Conservation (phyloP, 2,329 filamentous ascomycete genomes). For the Fusarium virguliforme region DNA sequence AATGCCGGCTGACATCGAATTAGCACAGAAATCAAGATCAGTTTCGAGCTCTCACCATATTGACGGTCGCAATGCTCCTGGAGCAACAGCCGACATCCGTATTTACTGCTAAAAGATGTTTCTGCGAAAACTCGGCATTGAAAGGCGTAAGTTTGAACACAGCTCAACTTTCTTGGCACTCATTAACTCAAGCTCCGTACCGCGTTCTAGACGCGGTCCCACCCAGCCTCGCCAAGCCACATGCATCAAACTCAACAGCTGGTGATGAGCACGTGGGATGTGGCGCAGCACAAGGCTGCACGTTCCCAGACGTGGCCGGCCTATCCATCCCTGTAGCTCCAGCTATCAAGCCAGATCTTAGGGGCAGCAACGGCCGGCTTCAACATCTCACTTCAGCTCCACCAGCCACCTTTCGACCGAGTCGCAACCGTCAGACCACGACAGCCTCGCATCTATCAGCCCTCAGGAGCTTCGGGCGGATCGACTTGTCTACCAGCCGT, state of each 20-base stretch:
- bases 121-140: slow-evolving; percentile 22
- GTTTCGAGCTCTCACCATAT: slow-evolving; percentile 39
- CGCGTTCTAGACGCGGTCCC: slow-evolving; percentile 50
- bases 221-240: slow-evolving; percentile 50
- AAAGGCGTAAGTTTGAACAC: slow-evolving; percentile 29
- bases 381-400: slow-evolving; percentile 44
- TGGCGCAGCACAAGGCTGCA: slow-evolving; percentile 48
- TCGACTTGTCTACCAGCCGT: slow-evolving; percentile 9
- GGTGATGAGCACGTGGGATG: slow-evolving; percentile 46
- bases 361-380: slow-evolving; percentile 47
- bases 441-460: slow-evolving; percentile 13
- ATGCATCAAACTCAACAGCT: slow-evolving; percentile 9
- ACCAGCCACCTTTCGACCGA: slow-evolving; percentile 34
- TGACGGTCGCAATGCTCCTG: slow-evolving; percentile 37
- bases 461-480: slow-evolving; percentile 18
- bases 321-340: slow-evolving; percentile 40
- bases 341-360: slow-evolving; percentile 55
- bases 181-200: slow-evolving; percentile 39
- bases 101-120: slow-evolving; percentile 17
- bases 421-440: slow-evolving; percentile 25
- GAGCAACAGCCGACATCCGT: slow-evolving; percentile 44
- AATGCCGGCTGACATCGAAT: slow-evolving; percentile 72
- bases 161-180: slow-evolving; percentile 37
- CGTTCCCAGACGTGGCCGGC: slow-evolving; percentile 31
- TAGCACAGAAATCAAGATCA: slow-evolving; percentile 16